Conservation (phyloP, 805 yeast species). For the Candida takata region DNA sequence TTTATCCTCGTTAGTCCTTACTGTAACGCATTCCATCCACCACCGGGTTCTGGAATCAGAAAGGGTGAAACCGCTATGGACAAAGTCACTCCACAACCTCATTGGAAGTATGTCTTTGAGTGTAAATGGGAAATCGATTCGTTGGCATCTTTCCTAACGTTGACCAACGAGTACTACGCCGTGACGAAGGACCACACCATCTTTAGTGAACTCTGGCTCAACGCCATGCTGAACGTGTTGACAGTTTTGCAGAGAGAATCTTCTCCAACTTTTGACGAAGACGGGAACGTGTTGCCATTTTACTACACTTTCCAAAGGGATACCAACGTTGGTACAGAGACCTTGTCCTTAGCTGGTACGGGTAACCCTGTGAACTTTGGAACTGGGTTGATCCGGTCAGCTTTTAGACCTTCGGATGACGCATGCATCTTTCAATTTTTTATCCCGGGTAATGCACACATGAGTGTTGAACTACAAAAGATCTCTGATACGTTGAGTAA, state of each 20-base stretch:
- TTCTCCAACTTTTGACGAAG: slow-evolving; percentile 47
- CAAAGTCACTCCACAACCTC: slow-evolving; percentile 59
- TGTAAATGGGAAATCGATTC: slow-evolving; percentile 89
- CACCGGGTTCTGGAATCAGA: slow-evolving; percentile 37
- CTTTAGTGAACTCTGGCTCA: slow-evolving; percentile 44
- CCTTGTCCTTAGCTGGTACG: slow-evolving; percentile 67
- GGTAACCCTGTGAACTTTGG: slow-evolving; percentile 77
- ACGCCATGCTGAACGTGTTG: slow-evolving; percentile 47
- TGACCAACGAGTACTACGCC: slow-evolving; percentile 63
- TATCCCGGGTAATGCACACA: slow-evolving; percentile 80
- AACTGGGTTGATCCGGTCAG: slow-evolving; percentile 71
- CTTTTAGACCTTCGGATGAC: slow-evolving; percentile 86
- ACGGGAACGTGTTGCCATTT: slow-evolving; percentile 34
- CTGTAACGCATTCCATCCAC: slow-evolving; percentile 92
- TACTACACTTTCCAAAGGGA: slow-evolving; percentile 65
- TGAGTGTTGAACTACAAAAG: slow-evolving; percentile 53
- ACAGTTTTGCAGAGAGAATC: slow-evolving; percentile 53
- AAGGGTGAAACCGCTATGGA: slow-evolving; percentile 51
- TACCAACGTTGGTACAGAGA: slow-evolving; percentile 74
- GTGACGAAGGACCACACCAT: slow-evolving; percentile 43
- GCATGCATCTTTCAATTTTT: slow-evolving; percentile 75
- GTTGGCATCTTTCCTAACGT: slow-evolving; percentile 70
- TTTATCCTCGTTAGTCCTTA: slow-evolving; percentile 62
- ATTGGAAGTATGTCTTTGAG: slow-evolving; percentile 71
- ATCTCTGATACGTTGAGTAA: slow-evolving; percentile 25